Conservation (phyloP, 2,329 filamentous ascomycete genomes). For the Rhynchosporium agropyri region DNA sequence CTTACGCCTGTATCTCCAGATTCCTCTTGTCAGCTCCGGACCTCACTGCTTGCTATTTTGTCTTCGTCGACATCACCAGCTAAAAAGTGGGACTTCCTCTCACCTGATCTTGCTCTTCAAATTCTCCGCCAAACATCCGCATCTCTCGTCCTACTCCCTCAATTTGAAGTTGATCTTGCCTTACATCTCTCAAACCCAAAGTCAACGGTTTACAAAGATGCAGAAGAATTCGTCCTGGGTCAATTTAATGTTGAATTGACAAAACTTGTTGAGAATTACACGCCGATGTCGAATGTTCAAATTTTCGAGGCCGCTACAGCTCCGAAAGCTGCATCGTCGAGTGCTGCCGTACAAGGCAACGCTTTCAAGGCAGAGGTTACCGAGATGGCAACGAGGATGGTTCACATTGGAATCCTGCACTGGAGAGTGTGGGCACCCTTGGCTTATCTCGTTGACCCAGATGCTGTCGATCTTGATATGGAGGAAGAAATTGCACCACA, state of each 20-base stretch:
- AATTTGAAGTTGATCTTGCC: conserved; percentile 40
- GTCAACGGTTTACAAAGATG: conserved; percentile 39
- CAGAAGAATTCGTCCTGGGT: conserved; percentile 36
- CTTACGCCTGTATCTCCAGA: conserved; percentile 33
- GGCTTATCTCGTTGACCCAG: conserved; percentile 57
- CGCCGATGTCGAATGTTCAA: conserved; percentile 38
- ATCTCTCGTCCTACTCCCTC: conserved; percentile 37
- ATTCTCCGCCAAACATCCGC: conserved; percentile 41
- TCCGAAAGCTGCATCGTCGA: conserved; percentile 29
- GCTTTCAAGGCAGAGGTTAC: conserved; percentile 47
- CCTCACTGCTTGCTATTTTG: conserved; percentile 40
- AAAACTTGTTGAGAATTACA: conserved; percentile 38
- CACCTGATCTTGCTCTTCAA: conserved; percentile 39
- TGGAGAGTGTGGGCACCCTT: conserved; percentile 87
- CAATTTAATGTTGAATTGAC: conserved; percentile 39
- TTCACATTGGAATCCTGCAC: conserved; percentile 82
- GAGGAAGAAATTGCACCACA: conserved; percentile 31
- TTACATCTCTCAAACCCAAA: conserved; percentile 39
- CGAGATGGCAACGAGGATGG: conserved; percentile 75
- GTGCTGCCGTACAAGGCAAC: conserved; percentile 4
- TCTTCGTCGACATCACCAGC: conserved; percentile 32
- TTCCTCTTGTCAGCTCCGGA: conserved; percentile 34
- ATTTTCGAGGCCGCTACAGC: conserved; percentile 42
- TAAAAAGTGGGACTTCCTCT: conserved; percentile 38
- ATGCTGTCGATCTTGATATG: conserved; percentile 37